Percentiles rank a stretch among this genome's conserved stretches.
Evolutionary conservation across 2,329 filamentous ascomycete species (phyloP).

Genomic region (Pseudogymnoascus sp.): DNA sequence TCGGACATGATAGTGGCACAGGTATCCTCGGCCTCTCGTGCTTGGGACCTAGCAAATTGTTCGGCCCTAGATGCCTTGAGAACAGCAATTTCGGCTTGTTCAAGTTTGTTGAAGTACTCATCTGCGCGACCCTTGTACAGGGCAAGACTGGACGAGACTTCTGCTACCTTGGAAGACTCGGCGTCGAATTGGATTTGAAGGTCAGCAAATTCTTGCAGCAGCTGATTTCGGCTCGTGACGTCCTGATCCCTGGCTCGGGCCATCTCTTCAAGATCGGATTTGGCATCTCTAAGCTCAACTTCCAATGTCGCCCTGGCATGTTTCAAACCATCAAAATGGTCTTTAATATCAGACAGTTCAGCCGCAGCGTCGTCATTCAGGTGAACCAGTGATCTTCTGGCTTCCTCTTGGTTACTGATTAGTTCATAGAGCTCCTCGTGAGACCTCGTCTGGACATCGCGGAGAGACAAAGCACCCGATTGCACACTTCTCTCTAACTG

Average conservation of each 20-base stretch:
- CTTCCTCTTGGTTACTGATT: slow-evolving; percentile 87
- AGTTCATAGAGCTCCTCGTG: slow-evolving; percentile 91
- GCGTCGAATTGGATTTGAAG: slow-evolving; percentile 87
- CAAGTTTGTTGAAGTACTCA: slow-evolving; percentile 94
- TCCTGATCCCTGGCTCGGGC: slow-evolving; percentile 75
- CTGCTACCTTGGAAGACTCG: slow-evolving; percentile 75
- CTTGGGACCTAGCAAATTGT: slow-evolving; percentile 86
- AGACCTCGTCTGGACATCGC: slow-evolving; percentile 85
- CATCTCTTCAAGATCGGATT: slow-evolving; percentile 77
- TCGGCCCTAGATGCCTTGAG: slow-evolving; percentile 87
- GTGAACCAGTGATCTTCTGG: slow-evolving; percentile 70
- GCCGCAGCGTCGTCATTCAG: slow-evolving; percentile 78
- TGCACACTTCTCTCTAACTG: slow-evolving; percentile 79
- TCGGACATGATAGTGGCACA: slow-evolving; percentile 87
- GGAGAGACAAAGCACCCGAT: slow-evolving; percentile 77
- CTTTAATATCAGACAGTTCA: slow-evolving; percentile 80
- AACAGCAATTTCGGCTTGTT: slow-evolving; percentile 92
- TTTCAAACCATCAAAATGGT: slow-evolving; percentile 78
- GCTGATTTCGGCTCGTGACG: slow-evolving; percentile 73
- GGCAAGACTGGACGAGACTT: slow-evolving; percentile 74
- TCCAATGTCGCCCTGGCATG: slow-evolving; percentile 73
- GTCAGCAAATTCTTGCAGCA: slow-evolving; percentile 87
- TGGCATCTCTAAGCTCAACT: slow-evolving; percentile 77
- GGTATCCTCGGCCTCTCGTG: slow-evolving; percentile 82
- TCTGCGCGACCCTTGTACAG: slow-evolving; percentile 89